These are phyloP conservation scores for Trichosporon inkin DNA, from an alignment of 1,284 basidiomycete genomes.

Conservation along the genomic window DNA sequence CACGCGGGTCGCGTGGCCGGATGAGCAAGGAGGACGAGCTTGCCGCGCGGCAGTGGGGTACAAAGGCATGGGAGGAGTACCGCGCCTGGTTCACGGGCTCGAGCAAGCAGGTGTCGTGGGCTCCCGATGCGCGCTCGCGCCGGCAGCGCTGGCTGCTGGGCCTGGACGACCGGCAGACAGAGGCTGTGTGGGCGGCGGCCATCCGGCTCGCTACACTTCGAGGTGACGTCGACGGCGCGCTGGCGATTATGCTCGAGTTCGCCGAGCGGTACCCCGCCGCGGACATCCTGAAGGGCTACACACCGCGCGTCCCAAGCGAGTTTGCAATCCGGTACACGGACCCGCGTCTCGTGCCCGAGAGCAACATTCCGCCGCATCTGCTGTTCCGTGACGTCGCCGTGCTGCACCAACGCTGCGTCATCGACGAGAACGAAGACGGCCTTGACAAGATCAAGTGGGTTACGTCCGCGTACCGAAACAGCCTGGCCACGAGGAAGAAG, in stretches of 20 bases:
- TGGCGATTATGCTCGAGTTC: slow-evolving; percentile 36
- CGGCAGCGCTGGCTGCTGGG: slow-evolving; percentile 31
- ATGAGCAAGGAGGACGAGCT: slow-evolving; percentile 23
- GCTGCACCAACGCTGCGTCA: slow-evolving; percentile 42
- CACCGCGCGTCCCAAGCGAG: slow-evolving; percentile 27
- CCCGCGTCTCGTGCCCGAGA: slow-evolving; percentile 33
- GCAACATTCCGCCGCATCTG: slow-evolving; percentile 46
- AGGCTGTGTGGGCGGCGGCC: slow-evolving; percentile 36
- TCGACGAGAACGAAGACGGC: slow-evolving; percentile 32
- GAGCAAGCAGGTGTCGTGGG: neutral
- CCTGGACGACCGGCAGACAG: slow-evolving; percentile 40
- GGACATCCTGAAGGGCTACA: slow-evolving; percentile 28
- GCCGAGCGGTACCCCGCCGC: slow-evolving; percentile 34
- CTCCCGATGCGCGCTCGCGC: neutral
- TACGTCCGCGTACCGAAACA: slow-evolving; percentile 31
- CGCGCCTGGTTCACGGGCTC: slow-evolving; percentile 13
- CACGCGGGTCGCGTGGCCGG: slow-evolving; percentile 38
- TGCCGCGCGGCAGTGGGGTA: slow-evolving; percentile 27
- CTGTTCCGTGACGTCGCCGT: slow-evolving; percentile 44
- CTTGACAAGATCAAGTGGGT: slow-evolving; percentile 38
- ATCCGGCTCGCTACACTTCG: slow-evolving; percentile 39
- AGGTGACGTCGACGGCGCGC: slow-evolving; percentile 15
- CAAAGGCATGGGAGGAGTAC: slow-evolving; percentile 38
- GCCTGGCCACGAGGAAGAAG: slow-evolving; percentile 32
- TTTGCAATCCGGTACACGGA: slow-evolving; percentile 37